Base-by-base conservation (phyloP, 805 yeast species). In the Nakazawaea ishiwadae region DNA sequence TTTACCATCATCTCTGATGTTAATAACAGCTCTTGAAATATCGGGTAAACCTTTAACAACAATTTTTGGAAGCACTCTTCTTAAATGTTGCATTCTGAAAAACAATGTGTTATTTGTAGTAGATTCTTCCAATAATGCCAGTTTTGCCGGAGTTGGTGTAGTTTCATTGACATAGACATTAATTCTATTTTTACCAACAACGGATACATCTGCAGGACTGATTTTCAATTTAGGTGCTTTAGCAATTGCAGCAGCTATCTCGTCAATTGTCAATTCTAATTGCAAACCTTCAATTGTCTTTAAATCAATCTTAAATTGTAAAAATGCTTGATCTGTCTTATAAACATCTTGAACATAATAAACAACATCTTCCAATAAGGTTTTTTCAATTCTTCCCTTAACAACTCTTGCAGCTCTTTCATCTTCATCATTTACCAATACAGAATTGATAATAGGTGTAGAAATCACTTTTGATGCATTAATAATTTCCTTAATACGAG, bases 371-470 rank as follows among this genome's bases (percentile, higher is more conserved):
- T 81, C 79, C 47, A 93, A 65, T 40, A 82, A 63, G 0, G 99
- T 93, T 68, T 91, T 93, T 59, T 93, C 99, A 42, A 93, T 77
- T 58, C 99, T 77, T 40, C 99, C 99, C 66, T 93, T 93, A 24
- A 93, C 99, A 51, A 95, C 96, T 63, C 99, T 80, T 0, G 99
- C 99, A 21, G 98, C 97, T 58, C 96, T 84, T 66, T 91, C 98
- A 62, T 93, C 99, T 11, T 80, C 78, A 54, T 87, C 90, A 55
- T 93, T 93, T 5, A 90, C 98, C 51, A 93, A 71, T 8, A 84
- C 89, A 2, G 97, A 95, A 51, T 91, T 89, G 58, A 93, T 93
- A 58, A 93, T 93, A 1, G 99, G 99, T 6, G 99, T 93, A 5
- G 96, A 87, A 53, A 93, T 93, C 15, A 79, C 77, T 61, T 93